Evolutionary conservation across 129 eudicot species (phyloP).

Genomic region (Chrysanthemum makinoi): DNA sequence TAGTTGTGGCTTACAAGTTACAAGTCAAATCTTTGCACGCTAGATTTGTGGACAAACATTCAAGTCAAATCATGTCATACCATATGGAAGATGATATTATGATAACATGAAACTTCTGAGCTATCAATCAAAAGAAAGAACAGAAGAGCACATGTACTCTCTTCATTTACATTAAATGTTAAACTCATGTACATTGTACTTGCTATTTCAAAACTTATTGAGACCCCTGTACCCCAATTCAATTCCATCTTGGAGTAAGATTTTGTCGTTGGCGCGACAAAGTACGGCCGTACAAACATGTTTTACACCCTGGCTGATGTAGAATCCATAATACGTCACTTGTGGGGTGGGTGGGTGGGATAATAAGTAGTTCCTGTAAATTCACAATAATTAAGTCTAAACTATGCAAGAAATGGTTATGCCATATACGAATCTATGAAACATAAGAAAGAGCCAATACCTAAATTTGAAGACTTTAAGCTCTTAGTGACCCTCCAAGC

Average conservation of each 20-base stretch:
- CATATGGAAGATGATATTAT: constrained; percentile 18
- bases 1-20: too few relatives aligned
- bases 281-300: constrained; percentile 25
- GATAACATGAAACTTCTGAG: constrained; percentile 29
- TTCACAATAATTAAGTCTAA: not conserved
- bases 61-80: constrained; percentile 16
- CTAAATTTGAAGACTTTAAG: constrained; percentile 18
- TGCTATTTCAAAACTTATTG: constrained; percentile 22
- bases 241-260: constrained; percentile 7
- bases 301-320: constrained; percentile 5
- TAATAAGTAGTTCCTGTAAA: not conserved
- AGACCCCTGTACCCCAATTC: constrained; percentile 17
- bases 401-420: not conserved
- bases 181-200: constrained; percentile 34
- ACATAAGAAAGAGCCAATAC: constrained; percentile 1
- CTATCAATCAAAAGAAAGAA: constrained; percentile 10
- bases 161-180: constrained; percentile 25
- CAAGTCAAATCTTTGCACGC: constrained; percentile 4
- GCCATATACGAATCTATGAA: constrained; percentile 1
- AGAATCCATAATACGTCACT: not conserved
- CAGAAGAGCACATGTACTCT: constrained; percentile 21
- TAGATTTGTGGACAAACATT: constrained; percentile 4
- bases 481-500: constrained; percentile 82
- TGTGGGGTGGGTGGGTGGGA: not conserved
- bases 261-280: constrained; percentile 1